Percentiles rank a stretch among this genome's conserved stretches.
Conservation (phyloP, 2,329 filamentous ascomycete species). For the Sporothrix variecibatus region DNA sequence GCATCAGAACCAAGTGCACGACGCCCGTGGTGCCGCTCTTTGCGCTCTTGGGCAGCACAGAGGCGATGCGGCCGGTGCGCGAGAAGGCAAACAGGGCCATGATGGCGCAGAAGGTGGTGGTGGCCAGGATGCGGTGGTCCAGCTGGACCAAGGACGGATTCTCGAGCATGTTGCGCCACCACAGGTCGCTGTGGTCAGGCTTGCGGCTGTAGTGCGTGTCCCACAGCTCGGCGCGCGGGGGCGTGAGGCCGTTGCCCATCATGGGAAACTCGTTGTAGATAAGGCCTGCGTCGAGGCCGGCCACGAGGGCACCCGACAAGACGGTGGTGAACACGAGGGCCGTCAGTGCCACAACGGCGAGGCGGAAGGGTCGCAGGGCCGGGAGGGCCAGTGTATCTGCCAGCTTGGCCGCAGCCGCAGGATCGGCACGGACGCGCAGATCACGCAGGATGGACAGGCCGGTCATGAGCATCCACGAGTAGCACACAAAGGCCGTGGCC, state of each 20-base stretch:
- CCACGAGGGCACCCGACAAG: conserved; percentile 91
- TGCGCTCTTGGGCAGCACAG: conserved; percentile 63
- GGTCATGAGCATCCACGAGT: conserved; percentile 90
- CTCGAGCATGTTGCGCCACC: conserved; percentile 97
- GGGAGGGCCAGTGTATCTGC: conserved; percentile 66
- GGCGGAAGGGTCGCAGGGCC: conserved; percentile 70
- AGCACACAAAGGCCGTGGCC: conserved; percentile 87
- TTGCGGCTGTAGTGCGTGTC: conserved; percentile 81
- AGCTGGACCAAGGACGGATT: conserved; percentile 95
- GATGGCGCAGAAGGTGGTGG: conserved; percentile 81
- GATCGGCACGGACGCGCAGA: conserved; percentile 68
- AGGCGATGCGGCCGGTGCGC: conserved; percentile 60
- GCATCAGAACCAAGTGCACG: conserved; percentile 77
- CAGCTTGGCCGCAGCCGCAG: conserved; percentile 60
- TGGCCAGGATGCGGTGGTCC: conserved; percentile 90
- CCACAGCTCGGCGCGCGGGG: conserved; percentile 80
- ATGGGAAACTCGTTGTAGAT: conserved; percentile 99
- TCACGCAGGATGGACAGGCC: conserved; percentile 82
- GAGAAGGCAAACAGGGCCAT: conserved; percentile 80
- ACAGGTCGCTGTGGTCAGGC: conserved; percentile 77
- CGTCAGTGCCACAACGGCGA: conserved; percentile 69
- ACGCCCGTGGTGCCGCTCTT: conserved; percentile 74
- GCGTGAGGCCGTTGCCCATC: conserved; percentile 84
- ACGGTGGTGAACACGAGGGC: conserved; percentile 83
- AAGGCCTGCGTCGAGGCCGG: conserved; percentile 90